Evolutionary conservation across 2,329 filamentous ascomycete species (phyloP), one percentile per base, ranked within the genome.

Genomic region (Paraconiothyrium brasiliense): DNA sequence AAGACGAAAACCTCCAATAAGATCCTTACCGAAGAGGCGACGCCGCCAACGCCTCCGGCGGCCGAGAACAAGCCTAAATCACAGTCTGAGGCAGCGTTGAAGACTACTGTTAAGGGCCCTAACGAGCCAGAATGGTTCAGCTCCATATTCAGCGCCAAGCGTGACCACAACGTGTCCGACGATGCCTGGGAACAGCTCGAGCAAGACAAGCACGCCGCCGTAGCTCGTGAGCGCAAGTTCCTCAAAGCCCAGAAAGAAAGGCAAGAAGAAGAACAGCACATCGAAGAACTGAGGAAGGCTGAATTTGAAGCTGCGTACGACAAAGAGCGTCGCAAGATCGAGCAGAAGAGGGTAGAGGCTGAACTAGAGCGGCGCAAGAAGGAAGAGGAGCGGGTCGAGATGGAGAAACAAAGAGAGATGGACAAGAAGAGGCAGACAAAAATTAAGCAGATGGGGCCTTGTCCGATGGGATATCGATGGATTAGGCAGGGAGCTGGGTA

Each of bases 141-240:
- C 46, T 62, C 63, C 0, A 64, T 66, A 14, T 51, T 68, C 37
- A 62, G 64, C 39, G 62, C 52, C 9, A 62, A 58, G 20, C 82
- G 88, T 13, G 89, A 92, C 61, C 72, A 80, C 0, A 85, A 85
- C 0, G 88, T 91, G 0, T 84, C 81, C 4, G 87, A 91, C 51
- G 85, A 76, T 6, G 77, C 86, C 1, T 92, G 89, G 89, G 76
- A 83, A 1, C 85, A 89, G 66, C 84, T 91, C 0, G 81, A 88
- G 61, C 68, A 61, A 1, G 86, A 90, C 72, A 72, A 69, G 64
- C 70, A 55, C 57, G 75, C 63, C n/a, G 69, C 71, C 37, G 62
- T 76, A 1, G 74, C 75, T 0, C 76, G 76, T 0, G 74, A 73
- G 48, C 58, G 64, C 20, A 78, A 84, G 8, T 69, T 72, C 3